Evolutionary conservation across 129 eudicot genomes (phyloP), one percentile per base, ranked within the genome.

Genomic region (Ambrosia artemisiifolia): DNA sequence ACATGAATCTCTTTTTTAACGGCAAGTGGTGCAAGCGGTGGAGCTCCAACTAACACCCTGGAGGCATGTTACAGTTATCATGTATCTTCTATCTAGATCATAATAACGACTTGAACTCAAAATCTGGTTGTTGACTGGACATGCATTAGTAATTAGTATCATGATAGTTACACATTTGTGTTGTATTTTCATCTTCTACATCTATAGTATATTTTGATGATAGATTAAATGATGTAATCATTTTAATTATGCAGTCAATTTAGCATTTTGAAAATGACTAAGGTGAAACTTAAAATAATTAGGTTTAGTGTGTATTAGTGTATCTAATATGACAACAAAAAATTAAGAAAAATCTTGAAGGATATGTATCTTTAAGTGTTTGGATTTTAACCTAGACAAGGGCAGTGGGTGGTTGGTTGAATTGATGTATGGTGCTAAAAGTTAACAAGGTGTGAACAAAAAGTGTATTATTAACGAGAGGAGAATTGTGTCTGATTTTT

Each of bases 331-430:
- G 70, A 73, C 61, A 30, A 61, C 32, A 48, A 61, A 61, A 4
- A 36, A 38, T 38, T 6, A 47, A 50, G 11, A 17, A 62, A 46
- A 24, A 14, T 19, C 19, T 47, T 24, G 30, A 30, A 38, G 3
- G 60, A 62, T 70, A 32, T 35, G 40, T 63, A 78, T 62, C 59
- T 62, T 70, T 70, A 70, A 63, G 76, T 78, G 71, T 78, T 78
- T 78, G 77, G 81, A 70, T 10, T 3, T 28, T 62, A 18, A 70
- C 40, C 36, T 9, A 70, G 81, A 78, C 81, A 78, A 78, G 65
- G 71, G 71, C 62, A 77, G 76, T 77, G 76, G 76, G 81, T 28
- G 81, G 62, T 77, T 77, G 81, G 81, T 77, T 77, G 75, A 70
- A 50, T 17, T 77, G 71, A 10, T 77, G 71, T 53, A 63, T 62